Base-by-base conservation (phyloP, 2,329 filamentous ascomycete genomes). In the Botrytis fabae region DNA sequence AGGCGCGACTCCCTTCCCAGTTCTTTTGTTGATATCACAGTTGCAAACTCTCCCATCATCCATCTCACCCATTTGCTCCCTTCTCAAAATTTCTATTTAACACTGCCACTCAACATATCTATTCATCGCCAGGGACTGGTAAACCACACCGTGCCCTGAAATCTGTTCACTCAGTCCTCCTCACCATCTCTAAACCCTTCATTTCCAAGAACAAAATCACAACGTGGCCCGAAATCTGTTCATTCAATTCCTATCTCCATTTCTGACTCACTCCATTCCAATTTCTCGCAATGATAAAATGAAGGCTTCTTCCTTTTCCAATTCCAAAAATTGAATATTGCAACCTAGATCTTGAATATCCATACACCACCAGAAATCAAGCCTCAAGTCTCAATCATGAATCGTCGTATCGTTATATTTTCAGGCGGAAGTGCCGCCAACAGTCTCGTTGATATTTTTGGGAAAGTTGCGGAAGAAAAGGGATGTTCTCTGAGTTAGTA, bases 371-470 rank as follows among this genome's bases (percentile, higher is more conserved):
- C 32, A 38, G 32, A 18, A 42, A 7, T 46, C 70, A 73, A 73
- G 51, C 18, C 51, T 57, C 69, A 16, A 64, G 25, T 28, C 35
- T 69, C 70, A 73, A 70, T 54, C 65, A 74, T 75, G 74, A 77
- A 66, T 64, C 74, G 74, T 72, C 73, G 73, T 69, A 78, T 97
- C 73, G 93, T 95, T 35, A 91, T 97, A 69, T 96, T 98, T 82
- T 97, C 94, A 0, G 94, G 94, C 57, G 95, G 95, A 70, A 97
- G 93, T 77, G 95, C 95, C n/a, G 94, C 95, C 9, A 98, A 98
- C 81, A 97, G 88, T 79, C 88, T 98, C 8, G 95, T 98, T 59
- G 95, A 98, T 81, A 93, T 97, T 18, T 98, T 98, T 83, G 91
- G 86, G 73, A 82, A 83, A 35, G 83, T 89, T 8, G 82, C 84